A percentile compares a stretch with the other conserved stretches of the same genome.
These are phyloP conservation scores for Chiua virens DNA, from an alignment of 768 basidiomycete genomes.

Conservation along the genomic window DNA sequence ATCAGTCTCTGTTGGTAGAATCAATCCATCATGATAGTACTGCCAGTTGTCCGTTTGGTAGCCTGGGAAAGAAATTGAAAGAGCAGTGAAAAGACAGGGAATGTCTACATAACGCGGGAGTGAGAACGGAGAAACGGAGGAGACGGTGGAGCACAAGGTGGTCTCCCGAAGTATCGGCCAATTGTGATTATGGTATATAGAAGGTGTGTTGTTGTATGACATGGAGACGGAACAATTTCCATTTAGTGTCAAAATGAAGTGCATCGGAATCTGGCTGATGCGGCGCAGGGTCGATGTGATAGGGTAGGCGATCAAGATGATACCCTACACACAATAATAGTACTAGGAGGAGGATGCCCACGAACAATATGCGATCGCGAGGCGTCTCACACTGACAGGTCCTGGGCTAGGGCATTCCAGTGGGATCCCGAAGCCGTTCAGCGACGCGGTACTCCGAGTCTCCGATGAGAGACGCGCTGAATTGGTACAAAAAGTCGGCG, in stretches of 20 bases:
- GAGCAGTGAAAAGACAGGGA: background rate
- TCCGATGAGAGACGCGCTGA: conserved; percentile 16
- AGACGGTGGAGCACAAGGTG: conserved; percentile 8
- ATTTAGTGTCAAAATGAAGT: conserved; percentile 26
- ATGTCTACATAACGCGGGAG: no score
- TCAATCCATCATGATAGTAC: conserved; percentile 18
- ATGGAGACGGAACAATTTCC: conserved; percentile 24
- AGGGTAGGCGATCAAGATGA: conserved; percentile 38
- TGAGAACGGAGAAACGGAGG: no score
- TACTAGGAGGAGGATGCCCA: conserved; percentile 9
- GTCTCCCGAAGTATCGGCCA: conserved; percentile 16
- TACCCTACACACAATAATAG: conserved; percentile 24
- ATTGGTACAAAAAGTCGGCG: conserved; percentile 26
- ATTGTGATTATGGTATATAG: conserved; percentile 17
- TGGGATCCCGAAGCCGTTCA: conserved; percentile 12
- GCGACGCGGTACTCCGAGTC: background rate
- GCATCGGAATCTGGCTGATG: conserved; percentile 35
- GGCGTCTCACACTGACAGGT: background rate
- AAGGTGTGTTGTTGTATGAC: conserved; percentile 20
- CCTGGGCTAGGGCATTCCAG: conserved; percentile 24
- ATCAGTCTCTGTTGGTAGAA: conserved; percentile 11
- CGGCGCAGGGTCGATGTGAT: conserved; percentile 35
- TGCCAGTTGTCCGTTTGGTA: background rate
- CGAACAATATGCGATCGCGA: background rate
- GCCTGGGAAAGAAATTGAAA: background rate